A percentile compares a stretch with the other conserved stretches of the same genome.
Evolutionary conservation across 1,284 basidiomycete species (phyloP).

Genomic region (Caloboletus firmus): DNA sequence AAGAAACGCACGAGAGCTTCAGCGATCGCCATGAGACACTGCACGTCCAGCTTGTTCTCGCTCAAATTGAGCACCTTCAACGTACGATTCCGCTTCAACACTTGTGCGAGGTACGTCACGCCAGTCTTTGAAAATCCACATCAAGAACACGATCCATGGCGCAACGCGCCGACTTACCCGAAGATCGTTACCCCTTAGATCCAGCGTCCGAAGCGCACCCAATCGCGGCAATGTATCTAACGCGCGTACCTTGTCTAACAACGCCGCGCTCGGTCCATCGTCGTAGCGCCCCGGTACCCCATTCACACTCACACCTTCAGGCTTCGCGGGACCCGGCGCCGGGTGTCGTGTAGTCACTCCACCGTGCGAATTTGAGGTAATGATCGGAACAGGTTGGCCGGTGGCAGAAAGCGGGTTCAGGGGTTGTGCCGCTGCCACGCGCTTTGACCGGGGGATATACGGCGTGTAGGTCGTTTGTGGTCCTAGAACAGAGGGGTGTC

Average conservation of each 20-base stretch:
- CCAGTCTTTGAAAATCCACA: constrained; percentile 53
- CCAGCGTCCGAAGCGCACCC: constrained; percentile 84
- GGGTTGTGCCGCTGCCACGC: constrained; percentile 32
- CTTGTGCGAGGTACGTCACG: constrained; percentile 89
- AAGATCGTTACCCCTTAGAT: constrained; percentile 91
- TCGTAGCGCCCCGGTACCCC: constrained; percentile 28
- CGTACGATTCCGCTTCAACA: constrained; percentile 93
- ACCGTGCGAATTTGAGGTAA: constrained; percentile 73
- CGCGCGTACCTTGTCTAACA: constrained; percentile 78
- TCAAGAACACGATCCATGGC: not conserved
- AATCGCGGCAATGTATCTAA: constrained; percentile 83
- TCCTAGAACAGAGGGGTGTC: constrained; percentile 43
- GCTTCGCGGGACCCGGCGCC: constrained; percentile 11
- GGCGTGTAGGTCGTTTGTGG: constrained; percentile 78
- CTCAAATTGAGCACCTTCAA: constrained; percentile 91
- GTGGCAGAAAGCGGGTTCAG: constrained; percentile 54
- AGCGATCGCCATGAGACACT: constrained; percentile 78
- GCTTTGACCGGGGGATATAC: constrained; percentile 68
- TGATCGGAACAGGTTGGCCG: constrained; percentile 63
- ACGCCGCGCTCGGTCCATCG: constrained; percentile 67
- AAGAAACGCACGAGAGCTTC: constrained; percentile 75
- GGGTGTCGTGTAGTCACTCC: constrained; percentile 74
- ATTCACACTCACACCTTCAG: constrained; percentile 13
- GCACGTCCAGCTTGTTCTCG: constrained; percentile 89
- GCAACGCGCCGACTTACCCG: constrained; percentile 51